These are phyloP conservation scores for Fusarium udum DNA, from an alignment of 2,329 filamentous ascomycete species.

Conservation along the genomic window DNA sequence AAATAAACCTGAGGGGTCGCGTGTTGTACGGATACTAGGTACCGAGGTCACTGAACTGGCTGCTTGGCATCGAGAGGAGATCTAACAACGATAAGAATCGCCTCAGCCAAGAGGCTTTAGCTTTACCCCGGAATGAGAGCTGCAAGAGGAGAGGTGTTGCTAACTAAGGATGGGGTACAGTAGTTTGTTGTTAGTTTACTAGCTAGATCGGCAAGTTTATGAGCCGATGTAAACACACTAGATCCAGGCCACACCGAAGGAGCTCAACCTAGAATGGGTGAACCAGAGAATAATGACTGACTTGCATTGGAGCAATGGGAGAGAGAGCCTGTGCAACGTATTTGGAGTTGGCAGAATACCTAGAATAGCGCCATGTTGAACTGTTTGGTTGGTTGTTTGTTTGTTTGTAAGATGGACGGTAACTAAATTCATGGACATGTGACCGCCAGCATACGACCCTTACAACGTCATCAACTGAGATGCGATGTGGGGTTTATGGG, in stretches of 20 bases:
- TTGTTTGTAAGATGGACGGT: not conserved
- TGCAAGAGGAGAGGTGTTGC: not conserved
- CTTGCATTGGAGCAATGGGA: not conserved
- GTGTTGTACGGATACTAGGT: not conserved
- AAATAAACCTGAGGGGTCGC: not conserved
- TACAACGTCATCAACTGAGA: conserved; percentile 32
- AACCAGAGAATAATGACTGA: not conserved
- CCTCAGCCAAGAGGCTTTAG: not conserved
- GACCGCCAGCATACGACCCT: not conserved
- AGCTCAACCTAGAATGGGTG: not conserved
- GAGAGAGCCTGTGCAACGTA: not conserved
- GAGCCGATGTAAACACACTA: not conserved
- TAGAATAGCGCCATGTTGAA: not conserved
- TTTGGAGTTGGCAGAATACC: not conserved
- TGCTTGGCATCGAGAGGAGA: conserved; percentile 22
- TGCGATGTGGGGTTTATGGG: conserved; percentile 23
- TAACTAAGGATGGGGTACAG: not conserved
- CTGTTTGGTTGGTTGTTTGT: not conserved
- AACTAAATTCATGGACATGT: not conserved
- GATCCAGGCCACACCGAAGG: not conserved
- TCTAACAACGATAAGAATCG: conserved; percentile 8
- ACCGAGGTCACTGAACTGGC: not conserved
- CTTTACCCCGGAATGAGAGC: conserved; percentile 5
- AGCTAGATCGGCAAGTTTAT: not conserved
- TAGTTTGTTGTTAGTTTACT: not conserved